Evolutionary conservation across 441 rosid genomes (phyloP).

Genomic region (Oxalis stricta): DNA sequence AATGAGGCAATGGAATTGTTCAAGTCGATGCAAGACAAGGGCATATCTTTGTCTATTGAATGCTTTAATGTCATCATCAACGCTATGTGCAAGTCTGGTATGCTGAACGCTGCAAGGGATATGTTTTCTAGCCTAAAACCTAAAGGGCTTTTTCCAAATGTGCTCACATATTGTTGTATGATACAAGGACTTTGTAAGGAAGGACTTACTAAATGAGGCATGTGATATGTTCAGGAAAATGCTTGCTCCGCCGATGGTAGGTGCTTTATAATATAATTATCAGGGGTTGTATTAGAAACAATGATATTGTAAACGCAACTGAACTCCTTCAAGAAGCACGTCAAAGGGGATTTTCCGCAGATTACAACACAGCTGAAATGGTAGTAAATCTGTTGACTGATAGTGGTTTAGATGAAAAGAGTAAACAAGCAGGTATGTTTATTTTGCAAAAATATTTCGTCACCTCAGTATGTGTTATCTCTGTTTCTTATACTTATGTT

Average conservation of each 20-base stretch:
- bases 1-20: constrained; percentile 6
- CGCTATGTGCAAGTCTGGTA: constrained; percentile 19
- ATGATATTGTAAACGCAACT: not conserved
- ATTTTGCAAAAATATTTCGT: too few species aligned
- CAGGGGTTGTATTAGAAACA: constrained; percentile 5
- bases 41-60: constrained; percentile 9
- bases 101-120: constrained; percentile 17
- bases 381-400: not conserved
- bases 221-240: constrained; percentile 14
- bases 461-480: too few species aligned
- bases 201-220: constrained; percentile 9
- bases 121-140: constrained; percentile 6
- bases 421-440: too few species aligned
- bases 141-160: constrained; percentile 14
- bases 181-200: constrained; percentile 5
- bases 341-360: constrained; percentile 6
- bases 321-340: constrained; percentile 7
- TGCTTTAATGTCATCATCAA: constrained; percentile 13
- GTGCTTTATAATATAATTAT: constrained; percentile 11
- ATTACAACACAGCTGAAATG: constrained; percentile 2
- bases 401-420: not conserved
- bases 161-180: constrained; percentile 2
- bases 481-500: too few species aligned
- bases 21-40: constrained; percentile 7
- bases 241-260: constrained; percentile 2